phyloP scores from a whole-genome alignment of 2,329 filamentous ascomycete species.

The Canariomyces notabilis region DNA sequence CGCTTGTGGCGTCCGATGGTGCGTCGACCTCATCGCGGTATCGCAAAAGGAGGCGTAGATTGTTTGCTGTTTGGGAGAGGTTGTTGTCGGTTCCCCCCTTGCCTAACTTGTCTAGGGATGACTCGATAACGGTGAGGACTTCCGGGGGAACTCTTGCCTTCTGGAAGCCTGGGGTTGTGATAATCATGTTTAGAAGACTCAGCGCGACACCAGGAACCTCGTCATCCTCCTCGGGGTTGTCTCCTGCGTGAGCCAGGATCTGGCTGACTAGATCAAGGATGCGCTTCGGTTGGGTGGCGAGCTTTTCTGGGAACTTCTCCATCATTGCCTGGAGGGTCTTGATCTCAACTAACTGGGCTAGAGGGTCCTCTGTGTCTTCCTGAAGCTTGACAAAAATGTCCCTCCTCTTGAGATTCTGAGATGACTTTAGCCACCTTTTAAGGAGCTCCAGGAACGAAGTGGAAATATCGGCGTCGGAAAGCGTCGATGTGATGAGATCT shows the following conservation, averaged over 20 bases:
- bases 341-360: conserved; percentile 50
- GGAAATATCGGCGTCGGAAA: conserved; percentile 52
- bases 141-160: conserved; percentile 40
- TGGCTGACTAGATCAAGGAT: conserved; percentile 60
- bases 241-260: conserved; percentile 41
- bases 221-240: conserved; percentile 32
- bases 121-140: conserved; percentile 43
- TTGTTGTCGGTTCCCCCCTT: conserved; percentile 33
- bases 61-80: conserved; percentile 49
- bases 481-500: conserved; percentile 44
- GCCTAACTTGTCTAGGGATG: conserved; percentile 42
- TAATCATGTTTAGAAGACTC: conserved; percentile 56
- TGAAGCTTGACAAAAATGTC: conserved; percentile 25
- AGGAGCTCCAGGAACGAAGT: conserved; percentile 57
- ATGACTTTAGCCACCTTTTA: conserved; percentile 48
- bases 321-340: conserved; percentile 63
- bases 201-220: conserved; percentile 50
- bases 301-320: conserved; percentile 55
- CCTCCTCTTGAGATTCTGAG: conserved; percentile 25
- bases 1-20: conserved; percentile 31
- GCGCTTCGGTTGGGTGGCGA: conserved; percentile 60
- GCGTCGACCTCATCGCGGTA: conserved; percentile 52
- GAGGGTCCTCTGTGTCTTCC: conserved; percentile 32
- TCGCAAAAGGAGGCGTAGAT: conserved; percentile 50
- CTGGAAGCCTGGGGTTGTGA: conserved; percentile 54